Evolutionary conservation across 2,329 filamentous ascomycete genomes (phyloP).

Genomic region (Penicillium aurantiogriseum): DNA sequence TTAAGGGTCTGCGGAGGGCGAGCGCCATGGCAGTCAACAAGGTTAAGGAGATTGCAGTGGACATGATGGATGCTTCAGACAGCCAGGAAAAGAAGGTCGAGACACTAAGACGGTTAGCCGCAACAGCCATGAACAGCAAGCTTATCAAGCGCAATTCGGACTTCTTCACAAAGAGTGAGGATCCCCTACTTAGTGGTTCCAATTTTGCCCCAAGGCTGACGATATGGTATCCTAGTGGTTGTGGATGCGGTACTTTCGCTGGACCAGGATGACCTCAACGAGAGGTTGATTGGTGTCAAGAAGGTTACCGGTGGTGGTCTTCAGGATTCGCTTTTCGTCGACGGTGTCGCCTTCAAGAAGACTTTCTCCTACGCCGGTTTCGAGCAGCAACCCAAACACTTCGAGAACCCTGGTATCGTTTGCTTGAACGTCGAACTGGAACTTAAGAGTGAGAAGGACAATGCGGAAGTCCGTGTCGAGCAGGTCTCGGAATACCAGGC

Average conservation of each 20-base stretch:
- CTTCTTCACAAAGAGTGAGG: constrained; percentile 94
- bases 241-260: constrained; percentile 94
- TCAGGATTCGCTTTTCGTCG: constrained; percentile 93
- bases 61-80: constrained; percentile 62
- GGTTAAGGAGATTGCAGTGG: constrained; percentile 92
- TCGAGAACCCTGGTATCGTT: constrained; percentile 91
- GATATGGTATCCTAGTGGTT: constrained; percentile 65
- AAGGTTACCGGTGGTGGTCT: constrained; percentile 96
- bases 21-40: constrained; percentile 94
- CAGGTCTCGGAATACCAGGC: constrained; percentile 99
- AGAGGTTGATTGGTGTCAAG: constrained; percentile 97
- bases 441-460: constrained; percentile 98
- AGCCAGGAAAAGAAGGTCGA: constrained; percentile 86
- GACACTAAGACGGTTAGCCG: constrained; percentile 84
- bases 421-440: constrained; percentile 98
- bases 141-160: constrained; percentile 94
- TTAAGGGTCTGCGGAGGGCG: constrained; percentile 89
- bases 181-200: constrained; percentile 2
- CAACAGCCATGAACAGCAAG: constrained; percentile 98
- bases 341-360: constrained; percentile 99
- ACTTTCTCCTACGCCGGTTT: constrained; percentile 99
- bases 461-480: constrained; percentile 95
- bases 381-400: constrained; percentile 96
- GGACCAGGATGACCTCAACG: constrained; percentile 95
- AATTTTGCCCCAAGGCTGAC: constrained; percentile 15